Base-by-base conservation (phyloP, 805 yeast species). In the Starmerella vaccinii region DNA sequence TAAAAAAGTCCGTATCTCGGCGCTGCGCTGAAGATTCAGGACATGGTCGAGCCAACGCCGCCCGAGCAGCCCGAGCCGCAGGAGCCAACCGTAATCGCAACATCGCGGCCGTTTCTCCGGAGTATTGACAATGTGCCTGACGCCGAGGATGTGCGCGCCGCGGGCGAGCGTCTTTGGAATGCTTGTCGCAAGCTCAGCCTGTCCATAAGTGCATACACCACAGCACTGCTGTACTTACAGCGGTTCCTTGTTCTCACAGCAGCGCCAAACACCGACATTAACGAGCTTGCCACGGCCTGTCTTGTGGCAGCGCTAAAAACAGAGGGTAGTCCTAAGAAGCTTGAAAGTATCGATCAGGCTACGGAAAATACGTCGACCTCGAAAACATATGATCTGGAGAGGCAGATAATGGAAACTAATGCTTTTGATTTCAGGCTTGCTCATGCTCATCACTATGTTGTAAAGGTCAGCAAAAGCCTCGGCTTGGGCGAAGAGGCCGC, bases 261-360 rank as follows among this genome's bases (percentile, higher is more conserved):
- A 18, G 4, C 43, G 21, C 53, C 50, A 6, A 29, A 21, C 13
- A 4, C 46, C 13, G 26, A 46, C 15, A 29, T 3, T 3, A 15
- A 30, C 24, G 44, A 30, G 32, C 19, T 27, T 5, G 46, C 35
- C n/a, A 41, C 46, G 16, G 35, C 46, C 2, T 29, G 46, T 29
- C 63, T 88, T 7, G 76, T 84, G 51, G 68, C 85, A 15, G 83
- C 95, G 2, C 70, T 81, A 39, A 86, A 88, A 64, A 78, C 80
- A 56, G 94, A 85, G 61, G 96, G 88, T 61, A 84, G 88, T 38
- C 81, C 87, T 38, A 87, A 86, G 63, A 83, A 83, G 58, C 64
- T 82, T 15, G 71, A 77, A 47, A 85, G 83, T 41, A 72, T 87
- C 16, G 29, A 23, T 6, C 37, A 34, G 9, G 50, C 46, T 21